These are phyloP conservation scores for Botryococcus braunii DNA, from an alignment of 163 green algal genomes.

Conservation along the genomic window DNA sequence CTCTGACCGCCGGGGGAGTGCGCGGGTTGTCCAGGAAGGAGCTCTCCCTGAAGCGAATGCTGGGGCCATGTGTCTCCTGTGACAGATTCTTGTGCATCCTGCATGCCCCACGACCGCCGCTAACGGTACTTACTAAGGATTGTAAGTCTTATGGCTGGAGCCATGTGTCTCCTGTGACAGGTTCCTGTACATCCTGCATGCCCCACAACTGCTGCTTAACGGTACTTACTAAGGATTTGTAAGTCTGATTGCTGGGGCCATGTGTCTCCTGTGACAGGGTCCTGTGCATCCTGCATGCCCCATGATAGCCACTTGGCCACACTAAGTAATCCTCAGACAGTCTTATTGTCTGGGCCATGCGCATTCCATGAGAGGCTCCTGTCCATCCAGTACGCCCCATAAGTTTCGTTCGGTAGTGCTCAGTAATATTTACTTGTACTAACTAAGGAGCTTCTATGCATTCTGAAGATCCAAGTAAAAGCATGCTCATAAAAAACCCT, in stretches of 20 bases:
- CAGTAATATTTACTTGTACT: background rate
- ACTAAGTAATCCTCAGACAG: background rate
- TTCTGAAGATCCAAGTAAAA: background rate
- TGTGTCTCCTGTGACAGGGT: background rate
- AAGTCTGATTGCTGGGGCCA: background rate
- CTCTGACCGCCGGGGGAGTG: no score
- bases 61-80: constrained; percentile 21
- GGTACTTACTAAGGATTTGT: background rate
- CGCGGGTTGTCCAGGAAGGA: constrained; percentile 59
- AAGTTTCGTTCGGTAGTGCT: background rate
- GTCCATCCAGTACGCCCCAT: background rate
- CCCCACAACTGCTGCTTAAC: background rate
- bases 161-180: background rate
- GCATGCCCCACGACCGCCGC: background rate
- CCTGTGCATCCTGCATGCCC: background rate
- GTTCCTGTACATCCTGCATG: background rate
- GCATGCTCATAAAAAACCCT: background rate
- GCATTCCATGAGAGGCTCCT: background rate
- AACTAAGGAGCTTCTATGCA: no score
- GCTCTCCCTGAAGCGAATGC: constrained; percentile 58
- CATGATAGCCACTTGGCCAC: background rate
- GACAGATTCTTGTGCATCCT: constrained; percentile 19
- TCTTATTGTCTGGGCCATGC: background rate
- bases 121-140: background rate
- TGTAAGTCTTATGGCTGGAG: background rate